A percentile compares a stretch with the other conserved stretches of the same genome.
Conservation (phyloP, 768 basidiomycete genomes). For the Mycena latifolia region DNA sequence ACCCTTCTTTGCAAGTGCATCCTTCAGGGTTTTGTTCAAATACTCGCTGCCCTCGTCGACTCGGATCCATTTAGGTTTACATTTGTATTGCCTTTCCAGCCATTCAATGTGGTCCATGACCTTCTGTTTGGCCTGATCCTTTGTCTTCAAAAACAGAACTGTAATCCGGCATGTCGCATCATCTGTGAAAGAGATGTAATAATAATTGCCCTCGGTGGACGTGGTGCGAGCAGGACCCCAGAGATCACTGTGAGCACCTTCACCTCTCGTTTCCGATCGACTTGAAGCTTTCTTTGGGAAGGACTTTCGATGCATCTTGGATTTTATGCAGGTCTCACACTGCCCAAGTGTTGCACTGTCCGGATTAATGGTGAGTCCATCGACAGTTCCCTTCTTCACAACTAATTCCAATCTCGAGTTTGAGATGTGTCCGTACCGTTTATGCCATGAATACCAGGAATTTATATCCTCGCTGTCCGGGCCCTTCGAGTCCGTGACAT, state of each 20-base stretch:
- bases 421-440: not conserved
- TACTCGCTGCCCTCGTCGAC: conserved; percentile 48
- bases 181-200: no score
- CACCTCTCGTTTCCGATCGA: no score
- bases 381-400: no score
- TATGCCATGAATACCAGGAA: conserved; percentile 7
- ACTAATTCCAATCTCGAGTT: conserved; percentile 2
- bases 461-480: not conserved
- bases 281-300: no score
- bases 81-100: conserved; percentile 31
- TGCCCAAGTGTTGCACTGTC: no score
- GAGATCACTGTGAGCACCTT: not conserved
- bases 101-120: conserved; percentile 18
- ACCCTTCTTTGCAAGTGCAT: conserved; percentile 38
- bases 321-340: no score
- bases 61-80: conserved; percentile 27
- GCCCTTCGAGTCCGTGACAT: not conserved
- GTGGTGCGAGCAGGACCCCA: conserved; percentile 12
- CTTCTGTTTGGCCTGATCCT: no score
- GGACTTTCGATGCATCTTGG: no score
- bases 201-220: conserved; percentile 9
- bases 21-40: conserved; percentile 38
- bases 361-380: no score
- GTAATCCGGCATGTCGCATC: no score
- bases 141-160: no score